These are phyloP conservation scores for Pythium pyrilobum DNA, from an alignment of 352 stramenopile genomes.

Conservation along the genomic window DNA sequence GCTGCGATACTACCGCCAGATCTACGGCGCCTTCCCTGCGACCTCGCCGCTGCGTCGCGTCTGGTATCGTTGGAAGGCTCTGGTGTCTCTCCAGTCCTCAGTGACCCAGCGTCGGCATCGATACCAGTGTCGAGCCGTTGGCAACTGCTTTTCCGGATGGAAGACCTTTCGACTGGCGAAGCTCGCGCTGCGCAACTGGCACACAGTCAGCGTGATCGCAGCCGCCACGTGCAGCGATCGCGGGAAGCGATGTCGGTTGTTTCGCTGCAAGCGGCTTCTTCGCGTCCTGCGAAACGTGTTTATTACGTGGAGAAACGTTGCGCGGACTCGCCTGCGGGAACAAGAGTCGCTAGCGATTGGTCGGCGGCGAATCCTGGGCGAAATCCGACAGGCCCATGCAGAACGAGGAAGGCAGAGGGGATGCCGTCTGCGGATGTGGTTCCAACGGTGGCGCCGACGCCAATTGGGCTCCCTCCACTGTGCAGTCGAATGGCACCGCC, in stretches of 20 bases:
- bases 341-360: background rate
- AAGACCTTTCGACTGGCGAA: constrained; percentile 5
- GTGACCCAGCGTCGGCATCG: constrained; percentile 9
- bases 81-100: background rate
- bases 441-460: constrained; percentile 10
- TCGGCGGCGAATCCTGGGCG: background rate
- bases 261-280: constrained; percentile 5
- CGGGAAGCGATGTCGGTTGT: constrained; percentile 29
- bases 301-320: background rate
- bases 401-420: background rate
- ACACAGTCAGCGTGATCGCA: constrained; percentile 5
- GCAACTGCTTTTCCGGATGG: constrained; percentile 3
- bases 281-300: background rate
- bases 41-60: constrained; percentile 21
- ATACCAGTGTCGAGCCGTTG: background rate
- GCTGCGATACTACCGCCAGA: constrained; percentile 28
- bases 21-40: constrained; percentile 28
- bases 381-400: background rate
- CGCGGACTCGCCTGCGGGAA: background rate
- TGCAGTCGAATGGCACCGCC: background rate
- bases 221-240: constrained; percentile 17
- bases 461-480: background rate
- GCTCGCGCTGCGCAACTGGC: constrained; percentile 2
- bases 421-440: constrained; percentile 7
- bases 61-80: constrained; percentile 30